Percentiles rank a stretch among this genome's conserved stretches.
Evolutionary conservation across 2,329 filamentous ascomycete species (phyloP).

Genomic region (Thelonectria rubi): DNA sequence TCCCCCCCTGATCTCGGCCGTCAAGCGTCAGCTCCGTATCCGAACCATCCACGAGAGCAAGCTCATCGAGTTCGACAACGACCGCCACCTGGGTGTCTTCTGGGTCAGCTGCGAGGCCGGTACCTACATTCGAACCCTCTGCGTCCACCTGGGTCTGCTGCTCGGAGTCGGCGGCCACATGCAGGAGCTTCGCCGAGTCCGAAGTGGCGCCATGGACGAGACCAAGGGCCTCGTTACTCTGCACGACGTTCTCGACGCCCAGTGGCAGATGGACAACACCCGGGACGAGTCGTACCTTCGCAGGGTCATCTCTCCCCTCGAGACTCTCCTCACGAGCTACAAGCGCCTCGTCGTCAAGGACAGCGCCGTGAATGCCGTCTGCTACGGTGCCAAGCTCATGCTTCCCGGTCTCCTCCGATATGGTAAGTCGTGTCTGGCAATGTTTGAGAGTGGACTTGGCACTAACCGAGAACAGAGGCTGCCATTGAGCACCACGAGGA

Average conservation of each 20-base stretch:
- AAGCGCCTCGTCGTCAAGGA: conserved; percentile 98
- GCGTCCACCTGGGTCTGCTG: conserved; percentile 85
- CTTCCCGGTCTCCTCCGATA: conserved; percentile 94
- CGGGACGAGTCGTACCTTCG: conserved; percentile 93
- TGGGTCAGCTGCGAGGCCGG: conserved; percentile 98
- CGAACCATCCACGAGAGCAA: conserved; percentile 98
- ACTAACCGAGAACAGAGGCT: conserved; percentile 67
- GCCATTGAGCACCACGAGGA: conserved; percentile 96
- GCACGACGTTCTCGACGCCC: conserved; percentile 87
- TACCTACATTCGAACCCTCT: conserved; percentile 98
- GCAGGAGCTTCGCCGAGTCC: conserved; percentile 95
- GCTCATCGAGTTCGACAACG: conserved; percentile 97
- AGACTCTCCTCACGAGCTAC: conserved; percentile 90
- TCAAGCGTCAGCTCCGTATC: conserved; percentile 98
- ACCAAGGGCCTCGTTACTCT: conserved; percentile 88
- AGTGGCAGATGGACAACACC: conserved; percentile 96
- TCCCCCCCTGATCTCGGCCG: conserved; percentile 95
- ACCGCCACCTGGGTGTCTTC: conserved; percentile 96
- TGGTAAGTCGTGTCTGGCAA: conserved; percentile 61
- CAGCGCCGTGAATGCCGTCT: conserved; percentile 86
- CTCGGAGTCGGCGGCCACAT: conserved; percentile 92
- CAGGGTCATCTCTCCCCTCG: conserved; percentile 88
- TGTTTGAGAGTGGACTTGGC: not conserved
- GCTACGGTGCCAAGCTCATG: conserved; percentile 99
- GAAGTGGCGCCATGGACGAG: conserved; percentile 95